Conservation (phyloP, 345 rosid species). For the Acer negundo region DNA sequence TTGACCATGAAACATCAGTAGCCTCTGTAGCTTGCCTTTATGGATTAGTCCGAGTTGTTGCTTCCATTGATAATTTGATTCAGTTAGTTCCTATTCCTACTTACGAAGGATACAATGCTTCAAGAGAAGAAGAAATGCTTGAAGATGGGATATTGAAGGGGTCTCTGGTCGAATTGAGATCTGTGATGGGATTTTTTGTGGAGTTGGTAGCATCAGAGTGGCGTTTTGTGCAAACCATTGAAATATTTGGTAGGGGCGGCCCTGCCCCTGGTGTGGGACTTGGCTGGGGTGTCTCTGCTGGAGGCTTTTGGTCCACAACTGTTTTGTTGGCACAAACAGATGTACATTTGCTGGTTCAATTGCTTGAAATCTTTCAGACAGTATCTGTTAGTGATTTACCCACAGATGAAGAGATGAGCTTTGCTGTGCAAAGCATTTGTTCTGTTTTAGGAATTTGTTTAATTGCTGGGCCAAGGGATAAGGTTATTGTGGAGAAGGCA, state of each 20-base stretch:
- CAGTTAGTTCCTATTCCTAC: slow-evolving; percentile 39
- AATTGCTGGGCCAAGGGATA: slow-evolving; percentile 71
- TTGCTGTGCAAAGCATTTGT: slow-evolving; percentile 40
- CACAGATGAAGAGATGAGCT: slow-evolving; percentile 36
- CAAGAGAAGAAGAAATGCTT: slow-evolving; percentile 62
- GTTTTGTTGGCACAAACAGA: slow-evolving; percentile 75
- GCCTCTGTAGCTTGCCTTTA: slow-evolving; percentile 75
- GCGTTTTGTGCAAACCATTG: slow-evolving; percentile 64
- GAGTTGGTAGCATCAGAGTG: slow-evolving; percentile 56
- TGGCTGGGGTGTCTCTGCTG: slow-evolving; percentile 93
- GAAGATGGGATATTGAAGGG: slow-evolving; percentile 56
- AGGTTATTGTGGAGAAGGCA: slow-evolving; percentile 55
- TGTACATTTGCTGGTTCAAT: slow-evolving; percentile 47
- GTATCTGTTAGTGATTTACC: slow-evolving; percentile 23
- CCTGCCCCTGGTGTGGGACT: slow-evolving; percentile 86
- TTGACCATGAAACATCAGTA: slow-evolving; percentile 52
- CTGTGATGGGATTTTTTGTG: slow-evolving; percentile 44
- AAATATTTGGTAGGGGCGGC: slow-evolving; percentile 88
- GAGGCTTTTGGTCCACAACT: slow-evolving; percentile 83
- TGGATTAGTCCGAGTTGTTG: slow-evolving; percentile 50
- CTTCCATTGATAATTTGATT: slow-evolving; percentile 59
- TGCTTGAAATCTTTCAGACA: slow-evolving; percentile 51
- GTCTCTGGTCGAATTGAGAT: slow-evolving; percentile 54
- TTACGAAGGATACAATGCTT: slow-evolving; percentile 36
- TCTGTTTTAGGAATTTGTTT: slow-evolving; percentile 62